phyloP scores from a whole-genome alignment of 306 rosid species.

The Citrullus amarus region DNA sequence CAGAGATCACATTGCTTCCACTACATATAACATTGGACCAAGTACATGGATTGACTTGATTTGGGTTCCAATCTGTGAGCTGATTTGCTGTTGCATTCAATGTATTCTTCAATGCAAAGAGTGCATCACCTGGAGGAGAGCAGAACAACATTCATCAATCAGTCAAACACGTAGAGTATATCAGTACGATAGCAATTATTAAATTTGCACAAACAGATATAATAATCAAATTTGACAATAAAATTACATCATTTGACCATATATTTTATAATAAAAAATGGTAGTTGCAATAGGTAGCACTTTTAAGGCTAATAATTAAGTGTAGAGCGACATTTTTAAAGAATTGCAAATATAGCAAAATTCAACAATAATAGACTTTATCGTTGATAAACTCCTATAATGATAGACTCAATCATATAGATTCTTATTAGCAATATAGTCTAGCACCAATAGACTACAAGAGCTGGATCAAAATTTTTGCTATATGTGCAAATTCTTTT shows the following conservation, averaged over 20 bases:
- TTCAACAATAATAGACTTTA: no score
- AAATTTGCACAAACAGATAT: background rate
- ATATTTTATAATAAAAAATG: background rate
- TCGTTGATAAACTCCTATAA: no score
- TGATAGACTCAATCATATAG: no score
- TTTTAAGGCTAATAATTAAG: no score
- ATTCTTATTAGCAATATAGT: no score
- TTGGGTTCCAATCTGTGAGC: constrained; percentile 76
- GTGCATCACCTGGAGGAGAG: constrained; percentile 69
- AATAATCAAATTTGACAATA: background rate
- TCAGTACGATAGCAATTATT: background rate
- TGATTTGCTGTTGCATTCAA: constrained; percentile 52
- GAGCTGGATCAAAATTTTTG: no score
- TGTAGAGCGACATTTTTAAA: no score
- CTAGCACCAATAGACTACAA: no score
- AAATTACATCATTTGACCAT: background rate
- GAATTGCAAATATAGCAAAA: no score
- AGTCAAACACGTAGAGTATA: constrained; percentile 10
- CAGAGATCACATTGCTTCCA: constrained; percentile 36
- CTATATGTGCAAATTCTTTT: no score
- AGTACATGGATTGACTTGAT: constrained; percentile 94
- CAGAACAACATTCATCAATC: constrained; percentile 12
- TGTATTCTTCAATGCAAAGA: constrained; percentile 40
- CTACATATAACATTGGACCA: constrained; percentile 76
- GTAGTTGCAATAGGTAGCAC: no score